A percentile compares a stretch with the other conserved stretches of the same genome.
These are phyloP conservation scores for Talaromyces adpressus DNA, from an alignment of 495 filamentous ascomycete species.

Conservation along the genomic window DNA sequence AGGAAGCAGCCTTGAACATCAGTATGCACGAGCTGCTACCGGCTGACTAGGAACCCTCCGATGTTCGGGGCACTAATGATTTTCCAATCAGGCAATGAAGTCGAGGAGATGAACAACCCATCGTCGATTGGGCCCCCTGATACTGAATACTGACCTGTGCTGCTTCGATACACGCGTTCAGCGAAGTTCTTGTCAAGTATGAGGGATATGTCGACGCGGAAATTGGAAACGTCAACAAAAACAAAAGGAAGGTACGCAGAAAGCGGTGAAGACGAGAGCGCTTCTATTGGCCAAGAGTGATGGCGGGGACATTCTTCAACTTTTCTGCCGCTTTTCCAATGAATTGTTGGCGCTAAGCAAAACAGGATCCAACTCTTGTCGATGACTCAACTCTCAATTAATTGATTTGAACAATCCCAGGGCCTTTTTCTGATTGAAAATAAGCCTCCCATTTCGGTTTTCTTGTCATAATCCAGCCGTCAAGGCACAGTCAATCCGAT, in stretches of 20 bases:
- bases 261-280: background rate
- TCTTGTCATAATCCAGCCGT: background rate
- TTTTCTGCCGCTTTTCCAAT: background rate
- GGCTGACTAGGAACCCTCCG: background rate
- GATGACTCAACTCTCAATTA: background rate
- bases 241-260: background rate
- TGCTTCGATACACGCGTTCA: background rate
- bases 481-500: background rate
- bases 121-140: background rate
- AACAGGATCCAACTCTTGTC: background rate
- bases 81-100: background rate
- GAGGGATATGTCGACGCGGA: background rate
- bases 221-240: background rate
- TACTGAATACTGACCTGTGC: background rate
- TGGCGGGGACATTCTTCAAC: background rate
- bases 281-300: background rate
- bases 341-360: constrained; percentile 11
- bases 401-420: background rate
- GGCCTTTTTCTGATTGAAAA: background rate
- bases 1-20: background rate
- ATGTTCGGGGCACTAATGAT: background rate
- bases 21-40: background rate
- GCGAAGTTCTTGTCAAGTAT: background rate
- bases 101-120: background rate
- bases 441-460: background rate